Evolutionary conservation across 2,329 filamentous ascomycete genomes (phyloP).

Genomic region (Rosellinia necatrix): DNA sequence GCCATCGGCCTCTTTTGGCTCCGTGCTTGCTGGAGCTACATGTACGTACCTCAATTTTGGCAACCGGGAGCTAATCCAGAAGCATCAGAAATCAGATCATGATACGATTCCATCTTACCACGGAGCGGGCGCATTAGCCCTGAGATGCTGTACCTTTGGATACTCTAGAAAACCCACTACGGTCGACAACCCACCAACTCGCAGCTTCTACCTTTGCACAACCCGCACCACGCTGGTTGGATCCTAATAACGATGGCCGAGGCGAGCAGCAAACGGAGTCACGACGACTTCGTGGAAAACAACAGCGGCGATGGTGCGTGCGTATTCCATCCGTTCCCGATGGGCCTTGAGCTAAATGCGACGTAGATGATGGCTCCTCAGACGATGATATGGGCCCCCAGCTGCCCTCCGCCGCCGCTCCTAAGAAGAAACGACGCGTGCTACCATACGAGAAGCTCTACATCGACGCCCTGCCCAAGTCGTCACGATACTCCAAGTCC

Average conservation of each 20-base stretch:
- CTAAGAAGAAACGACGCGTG: conserved; percentile 88
- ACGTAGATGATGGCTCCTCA: conserved; percentile 66
- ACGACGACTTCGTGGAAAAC: conserved; percentile 37
- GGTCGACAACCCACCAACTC: neutral
- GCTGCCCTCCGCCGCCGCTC: conserved; percentile 76
- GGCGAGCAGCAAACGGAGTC: conserved; percentile 39
- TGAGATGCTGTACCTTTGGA: no score
- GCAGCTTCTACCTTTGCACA: neutral
- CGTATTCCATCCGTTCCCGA: neutral
- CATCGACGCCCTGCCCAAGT: conserved; percentile 82
- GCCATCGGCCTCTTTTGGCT: conserved; percentile 15
- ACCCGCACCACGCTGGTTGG: neutral
- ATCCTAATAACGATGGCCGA: conserved; percentile 31
- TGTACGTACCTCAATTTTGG: conserved; percentile 15
- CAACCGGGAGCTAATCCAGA: neutral
- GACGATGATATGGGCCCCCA: conserved; percentile 89
- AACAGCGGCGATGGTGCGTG: conserved; percentile 29
- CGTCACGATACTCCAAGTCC: conserved; percentile 86
- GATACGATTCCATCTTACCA: conserved; percentile 1
- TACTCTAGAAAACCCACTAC: neutral
- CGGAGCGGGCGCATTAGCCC: neutral
- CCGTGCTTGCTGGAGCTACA: conserved; percentile 3
- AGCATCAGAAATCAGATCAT: neutral
- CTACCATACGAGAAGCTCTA: conserved; percentile 96
- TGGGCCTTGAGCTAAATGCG: conserved; percentile 20